A percentile compares a stretch with the other conserved stretches of the same genome.
phyloP scores from a whole-genome alignment of 73 alveolate species.

The Stentor coeruleus region DNA sequence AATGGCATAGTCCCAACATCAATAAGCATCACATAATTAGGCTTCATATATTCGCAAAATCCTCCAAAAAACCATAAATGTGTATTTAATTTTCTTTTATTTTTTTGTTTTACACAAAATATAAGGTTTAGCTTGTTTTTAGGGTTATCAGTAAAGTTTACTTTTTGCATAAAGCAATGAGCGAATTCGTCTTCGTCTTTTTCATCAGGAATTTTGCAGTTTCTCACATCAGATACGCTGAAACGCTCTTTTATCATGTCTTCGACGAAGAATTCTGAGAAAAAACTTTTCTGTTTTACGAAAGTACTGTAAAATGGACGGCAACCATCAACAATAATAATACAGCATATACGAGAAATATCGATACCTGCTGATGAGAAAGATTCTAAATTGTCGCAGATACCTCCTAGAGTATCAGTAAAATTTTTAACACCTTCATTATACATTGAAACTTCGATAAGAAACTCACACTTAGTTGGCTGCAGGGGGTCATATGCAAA shows the following conservation, averaged over 20 bases:
- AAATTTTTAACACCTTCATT: conserved; percentile 1
- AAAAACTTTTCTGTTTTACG: background rate
- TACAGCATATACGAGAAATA: background rate
- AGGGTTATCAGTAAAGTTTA: background rate
- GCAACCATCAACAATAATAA: conserved; percentile 1
- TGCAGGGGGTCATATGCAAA: too few species aligned
- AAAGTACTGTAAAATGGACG: background rate
- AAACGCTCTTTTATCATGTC: background rate
- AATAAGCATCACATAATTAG: conserved; percentile 38
- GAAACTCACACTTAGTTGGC: background rate
- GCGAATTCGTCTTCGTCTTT: background rate
- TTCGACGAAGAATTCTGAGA: background rate
- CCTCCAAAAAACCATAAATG: conserved; percentile 42
- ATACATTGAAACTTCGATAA: background rate
- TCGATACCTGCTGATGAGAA: background rate
- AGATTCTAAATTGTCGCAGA: background rate
- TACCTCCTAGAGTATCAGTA: background rate
- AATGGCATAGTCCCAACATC: conserved; percentile 48
- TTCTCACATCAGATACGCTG: background rate
- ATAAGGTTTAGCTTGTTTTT: background rate
- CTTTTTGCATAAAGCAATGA: conserved; percentile 4
- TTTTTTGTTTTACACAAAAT: conserved; percentile 21
- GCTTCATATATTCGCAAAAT: conserved; percentile 35
- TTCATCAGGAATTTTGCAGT: background rate
- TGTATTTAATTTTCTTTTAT: conserved; percentile 6